Base-by-base conservation (phyloP, 2,329 filamentous ascomycete genomes). In the Arthrocladium fulminans region DNA sequence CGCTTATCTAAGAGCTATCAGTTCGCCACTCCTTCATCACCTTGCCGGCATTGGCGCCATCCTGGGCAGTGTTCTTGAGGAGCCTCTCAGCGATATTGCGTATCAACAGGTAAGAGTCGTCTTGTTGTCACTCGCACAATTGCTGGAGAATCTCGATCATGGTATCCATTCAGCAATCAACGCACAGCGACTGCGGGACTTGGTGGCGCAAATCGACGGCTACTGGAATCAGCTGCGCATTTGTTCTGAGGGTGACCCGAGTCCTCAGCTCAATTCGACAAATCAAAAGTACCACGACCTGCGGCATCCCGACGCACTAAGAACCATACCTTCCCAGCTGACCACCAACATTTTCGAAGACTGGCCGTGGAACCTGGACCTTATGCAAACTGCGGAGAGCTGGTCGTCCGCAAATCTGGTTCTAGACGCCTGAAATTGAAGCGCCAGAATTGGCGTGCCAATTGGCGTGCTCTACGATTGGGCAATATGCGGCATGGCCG, bases 41-140 rank as follows among this genome's bases (percentile, higher is more conserved):
- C 61, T 76, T 3, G 69, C 65, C 6, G 70, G 71, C 12, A 73
- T 75, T 35, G 73, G 73, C 3, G 64, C 66, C 2, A 72, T 75
- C 42, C 64, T 76, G n/a, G 70, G 69, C 17, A 68, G 66, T 3
- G 68, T 72, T 23, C 67, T 74, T 52, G 71, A 71, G 49, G 65
- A 66, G 5, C 63, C 63, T 20, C 53, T 73, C n/a, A 68, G 63
- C 22, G 68, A 72, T 52, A 58, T 59, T 25, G 64, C 63, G 1
- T 73, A 72, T 52, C 59, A 62, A 24, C 61, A 65, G 25, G 66
- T 73, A 23, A 63, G 71, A 30, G 59, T 60, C 15, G 61, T 73
- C 15, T 57, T 74, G 54, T 61, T 69, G 3, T 62, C 65, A 45
- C 66, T 75, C 59, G 72, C 70, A 13, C 65, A 71, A 46, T 64